A percentile compares a stretch with the other conserved stretches of the same genome.
phyloP scores from a whole-genome alignment of 352 stramenopile genomes.

The Phytophthora agathidicida region DNA sequence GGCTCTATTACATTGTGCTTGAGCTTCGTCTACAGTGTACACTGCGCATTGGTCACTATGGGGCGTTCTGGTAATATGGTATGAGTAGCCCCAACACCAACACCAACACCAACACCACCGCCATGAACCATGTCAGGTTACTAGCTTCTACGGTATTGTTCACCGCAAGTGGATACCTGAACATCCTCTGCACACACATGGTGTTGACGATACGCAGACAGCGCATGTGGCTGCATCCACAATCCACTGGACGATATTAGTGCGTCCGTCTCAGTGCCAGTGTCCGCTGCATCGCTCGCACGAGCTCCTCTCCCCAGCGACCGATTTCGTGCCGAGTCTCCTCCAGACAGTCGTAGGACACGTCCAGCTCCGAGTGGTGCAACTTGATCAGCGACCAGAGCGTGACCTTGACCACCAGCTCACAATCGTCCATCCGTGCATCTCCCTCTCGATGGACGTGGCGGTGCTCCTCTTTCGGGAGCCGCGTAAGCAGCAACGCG shows the following conservation, averaged over 20 bases:
- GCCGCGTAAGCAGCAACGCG: conserved; percentile 29
- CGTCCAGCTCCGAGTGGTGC: conserved; percentile 35
- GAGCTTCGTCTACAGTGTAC: conserved; percentile 11
- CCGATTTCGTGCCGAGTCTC: conserved; percentile 40
- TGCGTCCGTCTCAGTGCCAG: conserved; percentile 28
- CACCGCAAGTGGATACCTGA: too few relatives aligned
- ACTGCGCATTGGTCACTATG: too few relatives aligned
- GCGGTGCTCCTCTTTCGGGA: conserved; percentile 24
- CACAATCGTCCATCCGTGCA: conserved; percentile 8
- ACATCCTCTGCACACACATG: too few relatives aligned
- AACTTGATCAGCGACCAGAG: conserved; percentile 42
- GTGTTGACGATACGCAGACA: conserved; percentile 9
- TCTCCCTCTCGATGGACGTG: conserved; percentile 6
- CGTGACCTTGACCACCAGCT: conserved; percentile 40
- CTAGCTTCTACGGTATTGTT: too few relatives aligned
- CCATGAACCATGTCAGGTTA: too few relatives aligned
- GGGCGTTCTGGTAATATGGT: too few relatives aligned
- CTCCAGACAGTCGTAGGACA: conserved; percentile 33
- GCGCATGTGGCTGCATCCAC: conserved; percentile 1
- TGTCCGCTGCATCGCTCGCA: conserved; percentile 34
- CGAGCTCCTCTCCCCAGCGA: conserved; percentile 39
- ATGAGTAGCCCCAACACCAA: too few relatives aligned
- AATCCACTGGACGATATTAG: conserved; percentile 12
- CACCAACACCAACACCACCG: too few relatives aligned
- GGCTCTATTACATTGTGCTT: conserved; percentile 20